Evolutionary conservation across 306 rosid genomes (phyloP).

Genomic region (Dalbergia cultrata): DNA sequence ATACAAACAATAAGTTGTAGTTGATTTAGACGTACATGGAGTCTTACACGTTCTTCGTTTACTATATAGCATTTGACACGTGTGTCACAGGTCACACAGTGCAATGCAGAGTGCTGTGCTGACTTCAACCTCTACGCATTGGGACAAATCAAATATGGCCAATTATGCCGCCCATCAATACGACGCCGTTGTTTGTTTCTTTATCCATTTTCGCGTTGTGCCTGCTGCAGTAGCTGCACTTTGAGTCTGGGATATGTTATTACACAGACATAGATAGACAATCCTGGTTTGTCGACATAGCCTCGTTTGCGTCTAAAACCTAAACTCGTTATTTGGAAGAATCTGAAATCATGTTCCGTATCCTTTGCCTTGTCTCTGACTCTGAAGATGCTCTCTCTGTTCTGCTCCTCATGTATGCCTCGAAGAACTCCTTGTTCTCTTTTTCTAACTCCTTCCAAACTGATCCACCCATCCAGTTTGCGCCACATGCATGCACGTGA

Average conservation of each 20-base stretch:
- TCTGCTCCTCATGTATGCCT: constrained; percentile 65
- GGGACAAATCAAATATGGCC: constrained; percentile 44
- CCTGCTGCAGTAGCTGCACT: not conserved
- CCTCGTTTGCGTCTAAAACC: constrained; percentile 46
- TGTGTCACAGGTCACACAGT: constrained; percentile 40
- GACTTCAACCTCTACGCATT: constrained; percentile 40
- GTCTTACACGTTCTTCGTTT: not conserved
- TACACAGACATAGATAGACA: not conserved
- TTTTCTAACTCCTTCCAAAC: constrained; percentile 97
- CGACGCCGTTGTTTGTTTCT: constrained; percentile 38
- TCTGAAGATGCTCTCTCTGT: constrained; percentile 47
- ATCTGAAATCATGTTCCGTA: constrained; percentile 51
- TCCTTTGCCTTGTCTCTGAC: constrained; percentile 54
- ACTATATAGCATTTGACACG: not conserved
- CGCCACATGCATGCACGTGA: constrained; percentile 48
- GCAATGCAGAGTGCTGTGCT: constrained; percentile 22
- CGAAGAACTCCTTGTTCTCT: constrained; percentile 93
- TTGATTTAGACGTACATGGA: not conserved
- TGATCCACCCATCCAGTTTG: constrained; percentile 32
- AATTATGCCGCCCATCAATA: constrained; percentile 37
- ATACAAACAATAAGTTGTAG: not conserved
- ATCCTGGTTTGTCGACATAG: not conserved
- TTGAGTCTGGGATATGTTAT: constrained; percentile 4
- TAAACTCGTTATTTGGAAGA: constrained; percentile 48
- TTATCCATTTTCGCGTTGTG: constrained; percentile 31